phyloP scores from a whole-genome alignment of 2,329 filamentous ascomycete species.

The Blastomyces silverae region DNA sequence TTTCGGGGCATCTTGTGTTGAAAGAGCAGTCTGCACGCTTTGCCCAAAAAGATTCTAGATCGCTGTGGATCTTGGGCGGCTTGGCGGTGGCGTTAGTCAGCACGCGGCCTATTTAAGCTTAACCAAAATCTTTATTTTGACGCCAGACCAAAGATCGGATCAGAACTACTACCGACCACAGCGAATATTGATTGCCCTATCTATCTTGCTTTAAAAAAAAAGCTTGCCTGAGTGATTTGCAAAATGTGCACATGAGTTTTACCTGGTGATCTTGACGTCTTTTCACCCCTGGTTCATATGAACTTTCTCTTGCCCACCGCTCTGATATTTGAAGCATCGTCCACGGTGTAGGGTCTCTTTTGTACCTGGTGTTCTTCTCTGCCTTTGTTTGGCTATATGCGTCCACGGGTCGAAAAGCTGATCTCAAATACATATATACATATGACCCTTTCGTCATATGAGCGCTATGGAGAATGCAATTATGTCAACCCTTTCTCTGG shows the following conservation, averaged over 20 bases:
- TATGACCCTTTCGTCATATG: background rate
- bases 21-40: too few species aligned
- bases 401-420: background rate
- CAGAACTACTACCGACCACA: too few species aligned
- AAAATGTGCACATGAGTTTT: background rate
- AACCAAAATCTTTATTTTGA: too few species aligned
- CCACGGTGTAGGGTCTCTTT: too few species aligned
- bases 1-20: too few species aligned
- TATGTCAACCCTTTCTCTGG: conserved; percentile 13
- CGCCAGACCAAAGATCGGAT: too few species aligned
- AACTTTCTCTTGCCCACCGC: background rate
- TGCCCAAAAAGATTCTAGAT: too few species aligned
- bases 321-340: background rate
- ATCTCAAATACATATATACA: background rate
- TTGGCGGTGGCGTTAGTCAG: too few species aligned
- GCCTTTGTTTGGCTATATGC: background rate
- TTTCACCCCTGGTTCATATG: background rate
- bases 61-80: too few species aligned
- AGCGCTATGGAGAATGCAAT: conserved; percentile 26
- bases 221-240: background rate
- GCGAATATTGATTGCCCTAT: background rate
- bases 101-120: too few species aligned
- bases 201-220: background rate
- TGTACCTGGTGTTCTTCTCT: background rate
- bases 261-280: background rate